phyloP scores from a whole-genome alignment of 352 stramenopile species.

The Pythium guiyangense region DNA sequence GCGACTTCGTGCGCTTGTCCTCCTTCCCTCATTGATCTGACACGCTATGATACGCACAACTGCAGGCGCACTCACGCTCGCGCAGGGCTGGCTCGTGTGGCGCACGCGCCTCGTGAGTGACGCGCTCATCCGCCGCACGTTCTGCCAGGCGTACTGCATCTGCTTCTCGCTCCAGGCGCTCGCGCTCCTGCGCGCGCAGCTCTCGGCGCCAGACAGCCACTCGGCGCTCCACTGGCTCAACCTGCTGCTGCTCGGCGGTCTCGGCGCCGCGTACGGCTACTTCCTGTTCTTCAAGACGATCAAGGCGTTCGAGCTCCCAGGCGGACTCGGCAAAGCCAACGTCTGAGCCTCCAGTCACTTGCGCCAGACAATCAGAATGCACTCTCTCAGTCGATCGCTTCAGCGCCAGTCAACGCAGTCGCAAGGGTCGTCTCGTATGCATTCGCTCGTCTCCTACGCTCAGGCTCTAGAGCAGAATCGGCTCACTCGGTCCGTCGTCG shows the following conservation, averaged over 20 bases:
- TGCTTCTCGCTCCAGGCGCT: constrained; percentile 80
- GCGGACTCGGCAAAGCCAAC: constrained; percentile 41
- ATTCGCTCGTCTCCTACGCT: no score
- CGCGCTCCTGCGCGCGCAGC: constrained; percentile 65
- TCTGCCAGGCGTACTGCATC: constrained; percentile 87
- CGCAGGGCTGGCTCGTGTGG: constrained; percentile 85
- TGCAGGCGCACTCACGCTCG: constrained; percentile 69
- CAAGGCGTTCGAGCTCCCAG: constrained; percentile 81
- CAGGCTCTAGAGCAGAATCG: constrained; percentile 4
- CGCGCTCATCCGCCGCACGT: constrained; percentile 77
- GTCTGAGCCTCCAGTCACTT: constrained; percentile 21
- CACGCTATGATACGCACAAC: no score
- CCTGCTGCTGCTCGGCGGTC: constrained; percentile 57
- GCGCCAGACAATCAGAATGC: not conserved
- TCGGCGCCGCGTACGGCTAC: constrained; percentile 75
- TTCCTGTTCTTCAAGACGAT: constrained; percentile 87
- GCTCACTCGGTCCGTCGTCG: not conserved
- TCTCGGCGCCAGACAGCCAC: constrained; percentile 68
- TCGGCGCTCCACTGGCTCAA: constrained; percentile 83
- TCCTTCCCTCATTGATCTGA: no score
- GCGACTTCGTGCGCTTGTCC: not conserved
- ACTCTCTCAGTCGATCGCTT: not conserved
- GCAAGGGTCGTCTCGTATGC: not conserved
- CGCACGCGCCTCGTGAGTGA: constrained; percentile 83
- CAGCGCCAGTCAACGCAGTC: no score